phyloP scores from a whole-genome alignment of 176 grass and related monocot genomes.

The Panicum miliaceum region DNA sequence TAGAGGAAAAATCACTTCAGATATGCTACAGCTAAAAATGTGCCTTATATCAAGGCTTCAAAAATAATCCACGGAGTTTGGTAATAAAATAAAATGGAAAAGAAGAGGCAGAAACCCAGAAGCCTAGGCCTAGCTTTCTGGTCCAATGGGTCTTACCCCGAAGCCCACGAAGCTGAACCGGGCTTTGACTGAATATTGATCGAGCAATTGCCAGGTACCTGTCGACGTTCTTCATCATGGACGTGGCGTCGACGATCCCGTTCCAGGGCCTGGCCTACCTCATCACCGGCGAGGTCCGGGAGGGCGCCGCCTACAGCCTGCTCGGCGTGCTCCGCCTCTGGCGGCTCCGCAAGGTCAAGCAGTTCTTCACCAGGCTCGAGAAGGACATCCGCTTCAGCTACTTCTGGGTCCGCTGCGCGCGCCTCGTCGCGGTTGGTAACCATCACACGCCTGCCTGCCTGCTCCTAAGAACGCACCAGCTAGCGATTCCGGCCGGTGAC shows the following conservation, averaged over 20 bases:
- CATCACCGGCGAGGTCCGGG: constrained; percentile 63
- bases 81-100: too few relatives aligned
- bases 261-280: constrained; percentile 80
- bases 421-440: constrained; percentile 61
- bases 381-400: constrained; percentile 99
- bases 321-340: constrained; percentile 84
- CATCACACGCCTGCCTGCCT: too few relatives aligned
- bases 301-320: constrained; percentile 59
- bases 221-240: constrained; percentile 92
- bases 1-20: too few relatives aligned
- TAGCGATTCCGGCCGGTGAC: not conserved
- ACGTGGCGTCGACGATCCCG: constrained; percentile 90
- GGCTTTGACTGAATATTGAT: not conserved
- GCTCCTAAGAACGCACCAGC: too few relatives aligned
- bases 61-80: too few relatives aligned
- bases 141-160: not conserved
- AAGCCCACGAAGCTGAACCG: not conserved
- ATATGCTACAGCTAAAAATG: not conserved
- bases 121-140: too few relatives aligned
- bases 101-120: too few relatives aligned
- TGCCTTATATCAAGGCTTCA: too few relatives aligned
- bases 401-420: constrained; percentile 81
- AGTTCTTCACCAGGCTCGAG: constrained; percentile 96
- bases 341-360: constrained; percentile 89
- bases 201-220: constrained; percentile 60